These are phyloP conservation scores for Naumovozyma dairenensis DNA, from an alignment of 805 yeast genomes.

Conservation along the genomic window DNA sequence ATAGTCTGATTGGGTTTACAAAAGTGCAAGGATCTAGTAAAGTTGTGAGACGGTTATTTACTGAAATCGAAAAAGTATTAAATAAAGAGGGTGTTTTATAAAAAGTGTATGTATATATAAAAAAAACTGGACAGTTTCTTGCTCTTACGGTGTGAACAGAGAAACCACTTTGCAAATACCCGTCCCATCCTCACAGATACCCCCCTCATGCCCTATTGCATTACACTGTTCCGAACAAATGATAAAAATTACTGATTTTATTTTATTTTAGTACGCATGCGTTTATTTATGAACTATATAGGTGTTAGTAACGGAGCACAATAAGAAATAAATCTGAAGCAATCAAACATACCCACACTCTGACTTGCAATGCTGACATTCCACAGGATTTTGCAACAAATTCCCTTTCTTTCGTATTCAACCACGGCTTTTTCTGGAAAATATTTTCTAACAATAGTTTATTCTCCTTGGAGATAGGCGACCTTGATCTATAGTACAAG, in stretches of 20 bases:
- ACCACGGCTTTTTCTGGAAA: constrained; percentile 13
- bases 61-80: constrained; percentile 56
- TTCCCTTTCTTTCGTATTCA: constrained; percentile 17
- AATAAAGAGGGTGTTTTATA: constrained; percentile 48
- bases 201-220: too few relatives aligned
- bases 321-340: too few relatives aligned
- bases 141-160: too few relatives aligned
- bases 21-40: constrained; percentile 57
- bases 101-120: too few relatives aligned
- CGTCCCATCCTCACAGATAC: too few relatives aligned
- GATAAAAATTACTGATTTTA: too few relatives aligned
- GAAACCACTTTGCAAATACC: too few relatives aligned
- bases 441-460: constrained; percentile 13
- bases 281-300: too few relatives aligned
- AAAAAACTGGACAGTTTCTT: too few relatives aligned
- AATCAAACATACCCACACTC: constrained; percentile 22
- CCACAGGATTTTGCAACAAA: constrained; percentile 16
- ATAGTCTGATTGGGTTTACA: constrained; percentile 47
- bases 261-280: too few relatives aligned
- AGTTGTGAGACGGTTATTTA: constrained; percentile 48
- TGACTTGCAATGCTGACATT: constrained; percentile 16
- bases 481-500: background rate
- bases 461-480: constrained; percentile 7
- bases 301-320: too few relatives aligned
- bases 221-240: too few relatives aligned